Percentiles rank a stretch among this genome's conserved stretches.
Evolutionary conservation across 352 stramenopile species (phyloP).

Genomic region (Phytophthora citrophthora): DNA sequence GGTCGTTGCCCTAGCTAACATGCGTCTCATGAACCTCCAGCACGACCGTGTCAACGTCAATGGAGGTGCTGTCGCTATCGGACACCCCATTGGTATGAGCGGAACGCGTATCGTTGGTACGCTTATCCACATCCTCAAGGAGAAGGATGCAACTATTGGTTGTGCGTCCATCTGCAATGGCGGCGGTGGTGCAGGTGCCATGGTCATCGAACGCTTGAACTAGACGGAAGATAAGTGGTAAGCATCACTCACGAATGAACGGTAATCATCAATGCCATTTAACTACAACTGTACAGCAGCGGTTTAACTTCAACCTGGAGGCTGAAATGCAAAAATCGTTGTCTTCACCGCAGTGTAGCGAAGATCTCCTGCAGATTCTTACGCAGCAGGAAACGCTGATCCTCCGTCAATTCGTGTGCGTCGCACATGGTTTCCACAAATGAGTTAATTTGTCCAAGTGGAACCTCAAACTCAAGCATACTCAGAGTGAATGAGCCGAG

Average conservation of each 20-base stretch:
- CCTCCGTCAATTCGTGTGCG: slow-evolving; percentile 83
- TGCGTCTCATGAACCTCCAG: slow-evolving; percentile 94
- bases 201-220: slow-evolving; percentile 94
- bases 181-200: slow-evolving; percentile 95
- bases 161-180: slow-evolving; percentile 99
- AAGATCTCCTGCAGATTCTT: slow-evolving; percentile 87
- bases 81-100: slow-evolving; percentile 87
- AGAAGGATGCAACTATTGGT: slow-evolving; percentile 95
- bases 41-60: slow-evolving; percentile 96
- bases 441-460: slow-evolving; percentile 78
- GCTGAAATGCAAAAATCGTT: slow-evolving; percentile 17
- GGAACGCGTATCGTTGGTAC: slow-evolving; percentile 95
- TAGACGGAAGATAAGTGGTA: slow-evolving; percentile 30
- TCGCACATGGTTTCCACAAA: slow-evolving; percentile 91
- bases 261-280: slow-evolving; percentile 24
- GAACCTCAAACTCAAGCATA: slow-evolving; percentile 89
- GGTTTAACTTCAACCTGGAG: slow-evolving; percentile 11
- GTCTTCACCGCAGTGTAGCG: slow-evolving; percentile 23
- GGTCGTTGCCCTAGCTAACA: slow-evolving; percentile 97
- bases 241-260: slow-evolving; percentile 5
- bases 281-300: slow-evolving; percentile 17
- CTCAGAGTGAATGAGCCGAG: slow-evolving; percentile 86
- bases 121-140: slow-evolving; percentile 94
- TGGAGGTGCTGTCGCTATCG: slow-evolving; percentile 92
- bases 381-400: slow-evolving; percentile 83